Percentiles rank a stretch among this genome's conserved stretches.
Conservation (phyloP, 2,329 filamentous ascomycete genomes). For the Aspergillus bombycis region DNA sequence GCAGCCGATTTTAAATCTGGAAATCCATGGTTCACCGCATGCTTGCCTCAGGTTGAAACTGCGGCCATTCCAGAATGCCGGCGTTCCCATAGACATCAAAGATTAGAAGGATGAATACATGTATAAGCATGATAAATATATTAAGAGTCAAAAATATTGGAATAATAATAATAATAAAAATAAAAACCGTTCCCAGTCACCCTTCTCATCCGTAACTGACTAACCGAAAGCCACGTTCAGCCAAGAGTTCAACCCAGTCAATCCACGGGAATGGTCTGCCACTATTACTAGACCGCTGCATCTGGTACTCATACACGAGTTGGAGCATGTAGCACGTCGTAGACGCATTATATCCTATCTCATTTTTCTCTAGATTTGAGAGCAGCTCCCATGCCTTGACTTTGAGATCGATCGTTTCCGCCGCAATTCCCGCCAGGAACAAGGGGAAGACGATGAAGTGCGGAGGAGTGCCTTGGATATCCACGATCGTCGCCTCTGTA, state of each 20-base stretch:
- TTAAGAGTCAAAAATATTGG: background rate
- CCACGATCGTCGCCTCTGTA: conserved; percentile 42
- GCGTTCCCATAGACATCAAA: background rate
- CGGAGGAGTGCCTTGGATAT: conserved; percentile 43
- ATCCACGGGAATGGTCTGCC: conserved; percentile 47
- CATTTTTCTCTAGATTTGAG: conserved; percentile 50
- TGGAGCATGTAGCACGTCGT: conserved; percentile 51
- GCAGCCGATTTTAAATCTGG: background rate
- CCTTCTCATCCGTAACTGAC: conserved; percentile 53
- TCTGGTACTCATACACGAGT: conserved; percentile 54
- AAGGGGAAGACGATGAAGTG: conserved; percentile 57
- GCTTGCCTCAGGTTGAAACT: background rate
- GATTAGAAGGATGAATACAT: background rate
- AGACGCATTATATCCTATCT: conserved; percentile 53
- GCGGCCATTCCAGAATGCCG: too few relatives aligned
- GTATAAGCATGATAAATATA: background rate
- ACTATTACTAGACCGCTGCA: conserved; percentile 42
- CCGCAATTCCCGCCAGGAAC: conserved; percentile 56
- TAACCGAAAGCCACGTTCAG: conserved; percentile 49
- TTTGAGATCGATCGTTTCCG: conserved; percentile 47
- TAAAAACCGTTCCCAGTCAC: background rate
- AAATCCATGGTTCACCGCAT: conserved; percentile 22
- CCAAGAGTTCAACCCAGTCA: conserved; percentile 55
- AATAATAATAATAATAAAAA: background rate
- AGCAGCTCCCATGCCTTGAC: conserved; percentile 54